Evolutionary conservation across 1,139 yeast species (phyloP).

Genomic region (Hyphopichia wangnamkhiaoensis): DNA sequence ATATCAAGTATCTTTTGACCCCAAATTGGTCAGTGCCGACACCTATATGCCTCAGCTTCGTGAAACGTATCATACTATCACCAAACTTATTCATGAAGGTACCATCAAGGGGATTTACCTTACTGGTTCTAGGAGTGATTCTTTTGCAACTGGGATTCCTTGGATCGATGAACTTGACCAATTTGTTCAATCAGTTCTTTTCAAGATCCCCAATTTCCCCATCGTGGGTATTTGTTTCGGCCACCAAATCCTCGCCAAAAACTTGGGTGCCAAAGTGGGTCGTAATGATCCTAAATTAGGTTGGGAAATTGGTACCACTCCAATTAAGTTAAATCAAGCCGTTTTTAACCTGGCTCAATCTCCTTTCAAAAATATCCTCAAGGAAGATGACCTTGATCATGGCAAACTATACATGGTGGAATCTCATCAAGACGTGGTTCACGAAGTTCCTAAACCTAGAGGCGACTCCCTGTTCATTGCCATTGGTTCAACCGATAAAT

Average conservation of each 20-base stretch:
- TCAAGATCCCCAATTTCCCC: constrained; percentile 35
- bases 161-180: constrained; percentile 57
- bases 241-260: constrained; percentile 73
- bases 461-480: constrained; percentile 28
- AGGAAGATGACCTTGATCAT: constrained; percentile 24
- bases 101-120: constrained; percentile 50
- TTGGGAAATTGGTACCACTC: constrained; percentile 71
- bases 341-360: constrained; percentile 29
- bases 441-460: constrained; percentile 41
- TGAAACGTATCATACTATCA: constrained; percentile 17
- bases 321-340: constrained; percentile 48
- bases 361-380: constrained; percentile 30
- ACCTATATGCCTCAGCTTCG: constrained; percentile 11
- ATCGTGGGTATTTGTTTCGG: constrained; percentile 80
- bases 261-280: constrained; percentile 61
- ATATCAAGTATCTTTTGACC: constrained; percentile 47
- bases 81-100: constrained; percentile 27
- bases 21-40: constrained; percentile 27
- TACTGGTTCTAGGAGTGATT: constrained; percentile 67
- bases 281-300: constrained; percentile 54
- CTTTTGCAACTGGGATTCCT: constrained; percentile 46
- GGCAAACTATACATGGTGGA: constrained; percentile 51
- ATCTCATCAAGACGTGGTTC: constrained; percentile 72
- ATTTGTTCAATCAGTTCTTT: constrained; percentile 36
- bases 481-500: constrained; percentile 55